These are phyloP conservation scores for Solanum medicagineum DNA, from an alignment of 257 asterid species.

Conservation along the genomic window DNA sequence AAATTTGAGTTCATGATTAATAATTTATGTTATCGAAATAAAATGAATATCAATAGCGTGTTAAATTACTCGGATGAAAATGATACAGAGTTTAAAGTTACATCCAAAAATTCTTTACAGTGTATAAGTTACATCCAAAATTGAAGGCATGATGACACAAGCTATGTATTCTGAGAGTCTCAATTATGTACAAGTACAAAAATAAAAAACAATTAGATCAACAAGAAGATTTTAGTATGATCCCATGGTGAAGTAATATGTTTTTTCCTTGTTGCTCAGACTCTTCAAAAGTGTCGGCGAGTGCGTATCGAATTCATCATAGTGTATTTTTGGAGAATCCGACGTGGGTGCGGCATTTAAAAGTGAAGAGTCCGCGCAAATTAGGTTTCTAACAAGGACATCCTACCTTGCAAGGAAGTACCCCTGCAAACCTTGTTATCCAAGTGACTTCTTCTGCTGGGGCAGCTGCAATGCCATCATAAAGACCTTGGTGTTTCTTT, in stretches of 20 bases:
- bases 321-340: too few species aligned
- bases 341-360: too few species aligned
- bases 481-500: slow-evolving; percentile 13
- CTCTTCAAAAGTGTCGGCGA: too few species aligned
- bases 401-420: slow-evolving; percentile 23
- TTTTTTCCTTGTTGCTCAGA: too few species aligned
- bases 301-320: too few species aligned
- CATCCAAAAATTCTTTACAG: neutral
- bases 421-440: slow-evolving; percentile 31
- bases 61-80: too few species aligned
- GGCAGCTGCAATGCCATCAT: slow-evolving; percentile 12
- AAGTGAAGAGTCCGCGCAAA: too few species aligned
- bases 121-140: neutral
- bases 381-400: slow-evolving; percentile 11
- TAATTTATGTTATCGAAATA: too few species aligned
- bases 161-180: neutral
- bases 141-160: neutral
- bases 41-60: too few species aligned
- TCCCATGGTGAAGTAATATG: neutral
- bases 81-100: too few species aligned
- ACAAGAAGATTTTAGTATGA: neutral
- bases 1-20: too few species aligned
- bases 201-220: neutral
- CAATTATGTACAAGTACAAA: neutral
- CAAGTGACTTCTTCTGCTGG: slow-evolving; percentile 7